Percentiles rank a stretch among this genome's conserved stretches.
phyloP scores from a whole-genome alignment of 768 basidiomycete genomes.

The Hortiboletus campestris region DNA sequence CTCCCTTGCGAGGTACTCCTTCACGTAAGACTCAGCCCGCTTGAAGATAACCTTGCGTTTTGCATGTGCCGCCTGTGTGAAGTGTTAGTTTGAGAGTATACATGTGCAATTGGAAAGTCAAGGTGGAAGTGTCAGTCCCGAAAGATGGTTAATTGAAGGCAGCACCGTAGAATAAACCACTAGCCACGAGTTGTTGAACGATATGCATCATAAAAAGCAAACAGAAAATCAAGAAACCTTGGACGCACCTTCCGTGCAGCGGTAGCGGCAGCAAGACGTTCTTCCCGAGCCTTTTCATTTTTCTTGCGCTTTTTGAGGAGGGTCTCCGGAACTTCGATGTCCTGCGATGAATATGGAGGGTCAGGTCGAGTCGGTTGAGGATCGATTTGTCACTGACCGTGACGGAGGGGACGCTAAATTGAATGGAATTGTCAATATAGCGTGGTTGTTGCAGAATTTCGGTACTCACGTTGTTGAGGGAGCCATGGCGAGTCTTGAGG shows the following conservation, averaged over 20 bases:
- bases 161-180: conserved; percentile 57
- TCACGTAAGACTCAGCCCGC: conserved; percentile 96
- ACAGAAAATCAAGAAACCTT: conserved; percentile 1
- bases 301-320: conserved; percentile 99
- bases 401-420: conserved; percentile 44
- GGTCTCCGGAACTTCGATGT: conserved; percentile 98
- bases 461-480: conserved; percentile 53
- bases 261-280: conserved; percentile 78
- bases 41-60: conserved; percentile 99
- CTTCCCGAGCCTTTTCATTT: conserved; percentile 94
- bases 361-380: conserved; percentile 14
- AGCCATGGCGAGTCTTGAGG: conserved; percentile 46
- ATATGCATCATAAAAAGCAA: conserved; percentile 80
- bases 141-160: conserved; percentile 88
- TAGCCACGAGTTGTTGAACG: conserved; percentile 73
- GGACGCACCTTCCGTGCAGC: conserved; percentile 85
- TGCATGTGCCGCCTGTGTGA: conserved; percentile 71
- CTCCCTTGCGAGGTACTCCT: conserved; percentile 92
- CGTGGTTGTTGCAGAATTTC: neutral
- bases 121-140: conserved; percentile 53
- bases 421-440: neutral
- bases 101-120: neutral
- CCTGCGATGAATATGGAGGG: conserved; percentile 39
- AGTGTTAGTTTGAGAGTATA: conserved; percentile 14
- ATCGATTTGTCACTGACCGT: conserved; percentile 36